A percentile compares a stretch with the other conserved stretches of the same genome.
Evolutionary conservation across 2,329 filamentous ascomycete genomes (phyloP).

Genomic region (Phyllosticta paracitricarpa): DNA sequence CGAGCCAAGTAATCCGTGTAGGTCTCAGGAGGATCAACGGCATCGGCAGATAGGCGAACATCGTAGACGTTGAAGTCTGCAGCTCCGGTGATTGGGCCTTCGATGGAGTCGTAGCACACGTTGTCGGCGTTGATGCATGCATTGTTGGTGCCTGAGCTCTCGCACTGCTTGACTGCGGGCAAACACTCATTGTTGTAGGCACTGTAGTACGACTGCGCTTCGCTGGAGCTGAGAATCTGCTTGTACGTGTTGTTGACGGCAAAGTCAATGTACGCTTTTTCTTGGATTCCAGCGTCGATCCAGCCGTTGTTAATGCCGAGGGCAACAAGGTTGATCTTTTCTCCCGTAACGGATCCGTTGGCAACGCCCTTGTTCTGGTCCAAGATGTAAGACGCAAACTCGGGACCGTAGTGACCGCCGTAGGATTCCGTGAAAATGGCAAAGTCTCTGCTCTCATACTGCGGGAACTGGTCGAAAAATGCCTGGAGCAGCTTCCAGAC

Average conservation of each 20-base stretch:
- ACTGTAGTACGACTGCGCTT: slow-evolving; percentile 4
- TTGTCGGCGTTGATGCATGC: slow-evolving; percentile 16
- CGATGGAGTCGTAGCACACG: slow-evolving; percentile 36
- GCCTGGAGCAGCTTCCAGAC: slow-evolving; percentile 50
- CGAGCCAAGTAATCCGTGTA: slow-evolving; percentile 39
- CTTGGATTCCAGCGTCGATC: slow-evolving; percentile 25
- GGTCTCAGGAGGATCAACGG: slow-evolving; percentile 5
- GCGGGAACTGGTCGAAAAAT: slow-evolving; percentile 18
- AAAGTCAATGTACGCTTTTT: slow-evolving; percentile 11
- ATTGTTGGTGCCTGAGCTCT: slow-evolving; percentile 3
- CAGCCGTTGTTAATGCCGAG: slow-evolving; percentile 29
- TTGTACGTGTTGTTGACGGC: slow-evolving; percentile 8
- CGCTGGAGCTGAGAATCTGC: slow-evolving; percentile 1
- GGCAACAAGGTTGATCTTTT: slow-evolving; percentile 3
- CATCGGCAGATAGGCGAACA: slow-evolving; percentile 1
- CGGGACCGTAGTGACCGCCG: neutral
- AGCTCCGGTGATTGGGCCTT: slow-evolving; percentile 21
- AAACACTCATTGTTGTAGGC: slow-evolving; percentile 7
- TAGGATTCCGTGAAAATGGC: slow-evolving; percentile 12
- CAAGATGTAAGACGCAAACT: slow-evolving; percentile 10
- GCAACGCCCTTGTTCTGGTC: slow-evolving; percentile 5
- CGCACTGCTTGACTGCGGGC: slow-evolving; percentile 7
- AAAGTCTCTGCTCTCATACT: slow-evolving; percentile 21
- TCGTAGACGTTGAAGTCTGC: slow-evolving; percentile 10
- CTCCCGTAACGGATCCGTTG: slow-evolving; percentile 10